These are phyloP conservation scores for Leccinum pachyderme DNA, from an alignment of 1,284 basidiomycete species.

Conservation along the genomic window DNA sequence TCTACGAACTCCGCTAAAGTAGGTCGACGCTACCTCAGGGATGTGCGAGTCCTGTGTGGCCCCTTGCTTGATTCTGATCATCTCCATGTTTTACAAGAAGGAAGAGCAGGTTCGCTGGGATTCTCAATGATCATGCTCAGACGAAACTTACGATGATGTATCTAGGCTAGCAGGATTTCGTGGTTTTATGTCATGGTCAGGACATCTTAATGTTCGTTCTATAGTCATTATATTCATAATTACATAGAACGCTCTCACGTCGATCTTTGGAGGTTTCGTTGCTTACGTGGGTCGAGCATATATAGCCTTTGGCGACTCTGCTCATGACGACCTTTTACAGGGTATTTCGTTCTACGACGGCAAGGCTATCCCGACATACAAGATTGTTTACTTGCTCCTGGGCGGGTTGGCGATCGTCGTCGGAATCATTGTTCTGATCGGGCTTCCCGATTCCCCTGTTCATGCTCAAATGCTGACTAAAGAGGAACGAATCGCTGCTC, in stretches of 20 bases:
- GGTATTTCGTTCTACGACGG: conserved; percentile 59
- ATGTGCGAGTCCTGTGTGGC: conserved; percentile 67
- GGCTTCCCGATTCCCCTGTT: conserved; percentile 67
- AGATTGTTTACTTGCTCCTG: conserved; percentile 61
- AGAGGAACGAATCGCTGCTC: conserved; percentile 60
- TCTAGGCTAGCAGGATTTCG: conserved; percentile 53
- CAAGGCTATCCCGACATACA: conserved; percentile 49
- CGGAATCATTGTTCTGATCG: conserved; percentile 55
- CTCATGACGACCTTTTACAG: conserved; percentile 26
- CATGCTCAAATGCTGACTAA: conserved; percentile 54
- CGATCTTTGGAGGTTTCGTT: conserved; percentile 64
- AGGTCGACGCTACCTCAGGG: conserved; percentile 35
- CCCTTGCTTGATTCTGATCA: conserved; percentile 60
- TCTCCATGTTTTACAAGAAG: conserved; percentile 71
- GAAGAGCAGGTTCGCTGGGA: conserved; percentile 51
- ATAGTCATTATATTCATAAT: neutral
- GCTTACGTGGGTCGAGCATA: conserved; percentile 47
- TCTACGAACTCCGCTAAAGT: neutral
- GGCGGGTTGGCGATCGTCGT: conserved; percentile 61
- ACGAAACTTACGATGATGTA: neutral
- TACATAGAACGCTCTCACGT: conserved; percentile 55
- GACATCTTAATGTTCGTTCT: conserved; percentile 1
- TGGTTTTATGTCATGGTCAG: conserved; percentile 69
- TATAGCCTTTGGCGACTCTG: neutral
- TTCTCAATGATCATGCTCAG: neutral